These are phyloP conservation scores for Spergularia marina DNA, from an alignment of 148 eudicot species.

Conservation along the genomic window DNA sequence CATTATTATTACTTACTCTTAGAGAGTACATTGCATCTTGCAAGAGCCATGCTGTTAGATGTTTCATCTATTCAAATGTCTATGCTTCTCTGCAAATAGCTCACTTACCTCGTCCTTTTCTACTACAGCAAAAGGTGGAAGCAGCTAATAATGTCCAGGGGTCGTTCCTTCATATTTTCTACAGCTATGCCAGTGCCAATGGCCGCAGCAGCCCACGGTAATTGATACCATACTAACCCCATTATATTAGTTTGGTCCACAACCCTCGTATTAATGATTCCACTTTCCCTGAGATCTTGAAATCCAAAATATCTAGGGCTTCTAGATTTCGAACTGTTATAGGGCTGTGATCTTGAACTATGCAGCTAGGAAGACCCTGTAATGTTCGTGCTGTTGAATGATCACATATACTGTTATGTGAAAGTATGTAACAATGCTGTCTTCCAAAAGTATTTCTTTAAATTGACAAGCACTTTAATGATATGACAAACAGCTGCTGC, in stretches of 20 bases:
- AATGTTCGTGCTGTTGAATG: too few relatives aligned
- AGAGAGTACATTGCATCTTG: slow-evolving; percentile 4
- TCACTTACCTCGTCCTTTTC: not conserved
- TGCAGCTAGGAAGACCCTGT: not conserved
- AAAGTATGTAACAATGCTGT: not conserved
- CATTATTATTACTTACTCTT: not conserved
- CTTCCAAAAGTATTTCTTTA: slow-evolving; percentile 1
- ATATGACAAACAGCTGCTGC: slow-evolving; percentile 68
- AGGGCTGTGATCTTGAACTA: not conserved
- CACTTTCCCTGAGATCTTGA: not conserved
- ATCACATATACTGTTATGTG: not conserved
- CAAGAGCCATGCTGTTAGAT: not conserved
- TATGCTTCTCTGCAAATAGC: not conserved
- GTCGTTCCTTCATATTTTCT: slow-evolving; percentile 98
- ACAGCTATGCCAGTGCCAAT: slow-evolving; percentile 85
- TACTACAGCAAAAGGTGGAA: slow-evolving; percentile 84
- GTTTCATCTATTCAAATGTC: not conserved
- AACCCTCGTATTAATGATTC: not conserved
- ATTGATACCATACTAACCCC: slow-evolving; percentile 7
- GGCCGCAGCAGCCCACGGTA: slow-evolving; percentile 94
- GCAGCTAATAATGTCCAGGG: slow-evolving; percentile 87
- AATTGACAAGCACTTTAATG: slow-evolving; percentile 22
- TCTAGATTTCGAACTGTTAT: not conserved
- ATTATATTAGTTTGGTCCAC: not conserved
- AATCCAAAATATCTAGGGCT: not conserved